These are phyloP conservation scores for Barnettozyma vustinii DNA, from an alignment of 805 yeast species.

Conservation along the genomic window DNA sequence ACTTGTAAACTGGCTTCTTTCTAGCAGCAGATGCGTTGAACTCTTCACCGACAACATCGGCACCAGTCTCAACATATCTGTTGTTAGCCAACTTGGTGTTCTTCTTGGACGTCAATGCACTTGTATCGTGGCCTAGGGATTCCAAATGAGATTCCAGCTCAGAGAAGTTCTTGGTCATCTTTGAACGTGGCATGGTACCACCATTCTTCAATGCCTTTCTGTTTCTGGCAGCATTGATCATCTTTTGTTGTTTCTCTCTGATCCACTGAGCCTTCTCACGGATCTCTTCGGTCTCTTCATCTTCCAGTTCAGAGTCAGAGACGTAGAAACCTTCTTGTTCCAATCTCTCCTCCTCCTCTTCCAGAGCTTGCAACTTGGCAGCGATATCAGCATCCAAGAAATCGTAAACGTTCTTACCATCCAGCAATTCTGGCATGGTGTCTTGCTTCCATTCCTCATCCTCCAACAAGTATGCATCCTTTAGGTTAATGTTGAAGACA, in stretches of 20 bases:
- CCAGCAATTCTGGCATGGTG: conserved; percentile 91
- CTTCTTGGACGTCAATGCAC: conserved; percentile 53
- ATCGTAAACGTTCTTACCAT: conserved; percentile 96
- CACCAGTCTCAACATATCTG: conserved; percentile 54
- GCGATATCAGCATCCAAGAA: conserved; percentile 95
- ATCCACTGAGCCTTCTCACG: conserved; percentile 91
- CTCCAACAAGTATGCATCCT: conserved; percentile 86
- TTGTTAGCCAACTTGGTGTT: conserved; percentile 32
- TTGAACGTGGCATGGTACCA: conserved; percentile 87
- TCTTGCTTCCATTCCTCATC: conserved; percentile 98
- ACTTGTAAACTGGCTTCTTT: conserved; percentile 42
- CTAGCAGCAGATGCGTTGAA: conserved; percentile 24
- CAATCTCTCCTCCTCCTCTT: conserved; percentile 93
- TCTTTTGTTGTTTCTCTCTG: conserved; percentile 88
- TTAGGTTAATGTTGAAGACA: conserved; percentile 89
- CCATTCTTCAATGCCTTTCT: conserved; percentile 84
- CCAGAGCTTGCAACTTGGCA: conserved; percentile 87
- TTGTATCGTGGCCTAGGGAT: conserved; percentile 82
- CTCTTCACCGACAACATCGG: conserved; percentile 44
- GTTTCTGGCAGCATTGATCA: conserved; percentile 83
- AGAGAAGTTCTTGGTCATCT: conserved; percentile 63
- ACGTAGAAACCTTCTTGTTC: conserved; percentile 95
- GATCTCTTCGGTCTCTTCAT: conserved; percentile 63
- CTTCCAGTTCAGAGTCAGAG: conserved; percentile 68
- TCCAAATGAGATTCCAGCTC: conserved; percentile 89